Evolutionary conservation across 2,329 filamentous ascomycete species (phyloP).

Genomic region (Rutstroemia sp.): DNA sequence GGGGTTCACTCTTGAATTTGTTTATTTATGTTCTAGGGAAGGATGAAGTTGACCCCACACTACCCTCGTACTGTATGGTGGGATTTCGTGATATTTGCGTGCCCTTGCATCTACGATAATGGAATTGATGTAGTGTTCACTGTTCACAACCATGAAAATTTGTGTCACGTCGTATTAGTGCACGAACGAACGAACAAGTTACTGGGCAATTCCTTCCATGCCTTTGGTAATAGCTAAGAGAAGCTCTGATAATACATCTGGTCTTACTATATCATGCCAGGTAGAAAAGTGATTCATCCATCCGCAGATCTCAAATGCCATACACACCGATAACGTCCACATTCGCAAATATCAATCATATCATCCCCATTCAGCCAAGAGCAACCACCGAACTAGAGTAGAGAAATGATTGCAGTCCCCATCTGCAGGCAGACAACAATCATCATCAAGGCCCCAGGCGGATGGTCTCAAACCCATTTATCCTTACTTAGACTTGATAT

Average conservation of each 20-base stretch:
- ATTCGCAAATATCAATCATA: neutral
- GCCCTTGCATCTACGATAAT: neutral
- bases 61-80: too few relatives aligned
- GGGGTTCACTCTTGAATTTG: too few relatives aligned
- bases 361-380: neutral
- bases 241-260: slow-evolving; percentile 23
- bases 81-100: too few relatives aligned
- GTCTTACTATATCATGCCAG: slow-evolving; percentile 19
- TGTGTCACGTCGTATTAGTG: neutral
- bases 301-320: slow-evolving; percentile 12
- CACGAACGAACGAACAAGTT: slow-evolving; percentile 2
- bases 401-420: slow-evolving; percentile 20
- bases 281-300: neutral
- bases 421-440: slow-evolving; percentile 21
- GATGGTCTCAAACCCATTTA: neutral
- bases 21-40: too few relatives aligned
- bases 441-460: slow-evolving; percentile 11
- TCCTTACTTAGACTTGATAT: slow-evolving; percentile 36
- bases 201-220: slow-evolving; percentile 29
- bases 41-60: too few relatives aligned
- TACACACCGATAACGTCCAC: slow-evolving; percentile 13
- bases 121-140: neutral
- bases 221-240: slow-evolving; percentile 25
- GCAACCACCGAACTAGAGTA: slow-evolving; percentile 5
- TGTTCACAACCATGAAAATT: neutral